Base-by-base conservation (phyloP, 2,329 filamentous ascomycete species). In the Penicillium corylophilum region DNA sequence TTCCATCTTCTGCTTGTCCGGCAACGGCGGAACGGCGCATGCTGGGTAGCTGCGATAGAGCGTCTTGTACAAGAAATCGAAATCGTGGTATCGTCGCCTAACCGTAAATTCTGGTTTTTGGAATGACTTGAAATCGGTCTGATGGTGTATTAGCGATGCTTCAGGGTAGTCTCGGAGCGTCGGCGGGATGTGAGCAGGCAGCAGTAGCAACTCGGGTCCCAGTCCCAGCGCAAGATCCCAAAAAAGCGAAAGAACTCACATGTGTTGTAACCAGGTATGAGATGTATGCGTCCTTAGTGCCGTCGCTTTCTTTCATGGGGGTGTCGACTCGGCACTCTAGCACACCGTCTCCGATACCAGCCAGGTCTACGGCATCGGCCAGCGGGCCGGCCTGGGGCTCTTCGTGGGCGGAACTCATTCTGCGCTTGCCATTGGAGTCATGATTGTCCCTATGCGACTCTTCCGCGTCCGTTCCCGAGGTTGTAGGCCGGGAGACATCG, bases 1-100 rank as follows among this genome's bases (percentile, higher is more conserved):
- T 68, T 96, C 91, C 89, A 99, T 96, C 75, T 95, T 95, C 79
- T 97, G 93, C 80, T 97, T 99, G 75, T 97, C 94, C 47, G 94
- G 94, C 48, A 99, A 80, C 42, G 94, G 94, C 26, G 94, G 94
- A 3, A 99, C 90, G 43, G 94, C 94, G 72, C 88, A 90, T 76
- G 90, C 89, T 53, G 91, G 90, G 65, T 90, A 97, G 71, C 96
- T 92, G 69, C 86, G 86, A 57, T 82, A 85, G 46, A 99, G 85
- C 28, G 89, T 87, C 74, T 95, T 96, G 77, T 90, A 96, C 56
- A 99, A 84, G 71, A 96, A 99, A 62, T 95, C 87, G 70, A 99
- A 99, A 76, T 99, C 94, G 63, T 93, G 97, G 75, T 96, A 99
- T 66, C 94, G 90, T 62, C 94, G 85, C 56, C 94, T 89, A 56